phyloP scores from a whole-genome alignment of 768 basidiomycete genomes.

The Russula earlei region DNA sequence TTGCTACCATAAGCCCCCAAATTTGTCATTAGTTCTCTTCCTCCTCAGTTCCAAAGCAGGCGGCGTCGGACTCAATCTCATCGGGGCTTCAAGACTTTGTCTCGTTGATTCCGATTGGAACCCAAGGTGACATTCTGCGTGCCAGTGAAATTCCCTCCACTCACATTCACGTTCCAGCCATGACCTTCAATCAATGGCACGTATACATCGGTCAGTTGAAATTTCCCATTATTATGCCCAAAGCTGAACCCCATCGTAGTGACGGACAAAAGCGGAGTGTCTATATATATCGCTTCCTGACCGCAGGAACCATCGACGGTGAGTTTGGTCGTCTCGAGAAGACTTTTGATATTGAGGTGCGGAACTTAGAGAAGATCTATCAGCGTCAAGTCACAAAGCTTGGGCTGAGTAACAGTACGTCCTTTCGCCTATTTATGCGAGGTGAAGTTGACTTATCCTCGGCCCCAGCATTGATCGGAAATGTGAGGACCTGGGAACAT shows the following conservation, averaged over 20 bases:
- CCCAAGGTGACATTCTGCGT: conserved; percentile 45
- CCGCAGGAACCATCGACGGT: conserved; percentile 88
- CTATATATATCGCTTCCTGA: conserved; percentile 81
- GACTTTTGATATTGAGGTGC: not conserved
- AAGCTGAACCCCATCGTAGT: conserved; percentile 31
- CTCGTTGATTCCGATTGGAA: conserved; percentile 93
- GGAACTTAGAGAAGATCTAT: conserved; percentile 68
- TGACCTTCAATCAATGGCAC: conserved; percentile 95
- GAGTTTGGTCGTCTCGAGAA: not conserved
- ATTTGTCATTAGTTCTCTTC: conserved; percentile 58
- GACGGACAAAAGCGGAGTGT: conserved; percentile 93
- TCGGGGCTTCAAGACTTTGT: conserved; percentile 82
- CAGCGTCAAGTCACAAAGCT: conserved; percentile 93
- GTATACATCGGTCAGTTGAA: conserved; percentile 70
- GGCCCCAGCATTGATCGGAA: conserved; percentile 58
- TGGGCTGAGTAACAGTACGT: conserved; percentile 77
- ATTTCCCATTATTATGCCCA: not conserved
- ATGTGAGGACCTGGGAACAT: conserved; percentile 33
- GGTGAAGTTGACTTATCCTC: conserved; percentile 1
- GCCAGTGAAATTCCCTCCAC: too few species aligned
- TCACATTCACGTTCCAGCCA: conserved; percentile 38
- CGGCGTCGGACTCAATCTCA: conserved; percentile 88
- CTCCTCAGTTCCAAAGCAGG: conserved; percentile 92
- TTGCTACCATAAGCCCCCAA: not conserved
- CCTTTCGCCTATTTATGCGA: conserved; percentile 18